Conservation (phyloP, 2,329 filamentous ascomycete genomes). For the Claviceps monticola region DNA sequence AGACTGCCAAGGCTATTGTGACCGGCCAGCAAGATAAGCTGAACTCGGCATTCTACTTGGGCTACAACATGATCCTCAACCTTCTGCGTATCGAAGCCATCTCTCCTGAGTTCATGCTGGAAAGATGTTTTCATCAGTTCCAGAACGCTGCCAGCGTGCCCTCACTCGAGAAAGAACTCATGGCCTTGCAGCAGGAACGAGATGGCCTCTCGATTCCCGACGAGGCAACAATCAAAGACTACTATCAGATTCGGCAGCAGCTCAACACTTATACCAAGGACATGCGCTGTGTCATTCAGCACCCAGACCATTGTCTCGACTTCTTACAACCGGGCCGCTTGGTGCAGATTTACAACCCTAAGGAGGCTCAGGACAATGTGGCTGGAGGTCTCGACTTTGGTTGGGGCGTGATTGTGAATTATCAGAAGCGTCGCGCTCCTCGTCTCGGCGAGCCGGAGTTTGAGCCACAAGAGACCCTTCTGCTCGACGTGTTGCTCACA, state of each 20-base stretch:
- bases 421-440: conserved; percentile 47
- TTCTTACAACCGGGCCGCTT: conserved; percentile 82
- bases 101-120: conserved; percentile 97
- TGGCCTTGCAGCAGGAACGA: conserved; percentile 61
- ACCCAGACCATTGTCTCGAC: conserved; percentile 71
- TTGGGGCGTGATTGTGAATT: conserved; percentile 82
- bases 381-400: conserved; percentile 55
- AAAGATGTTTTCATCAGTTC: conserved; percentile 95
- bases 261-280: conserved; percentile 74
- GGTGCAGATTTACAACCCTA: conserved; percentile 67
- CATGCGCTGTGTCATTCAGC: conserved; percentile 82
- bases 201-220: conserved; percentile 66
- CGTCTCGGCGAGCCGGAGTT: conserved; percentile 57
- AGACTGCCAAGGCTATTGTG: conserved; percentile 87
- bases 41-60: conserved; percentile 93
- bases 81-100: conserved; percentile 97
- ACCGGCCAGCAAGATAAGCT: conserved; percentile 93
- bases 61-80: conserved; percentile 99
- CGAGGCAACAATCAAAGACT: conserved; percentile 81
- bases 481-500: conserved; percentile 69
- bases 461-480: conserved; percentile 60
- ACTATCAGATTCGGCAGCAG: conserved; percentile 79
- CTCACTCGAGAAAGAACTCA: conserved; percentile 68
- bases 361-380: conserved; percentile 27
- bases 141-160: conserved; percentile 87